These are phyloP conservation scores for Tricholomella constricta DNA, from an alignment of 768 basidiomycete species.

Conservation along the genomic window DNA sequence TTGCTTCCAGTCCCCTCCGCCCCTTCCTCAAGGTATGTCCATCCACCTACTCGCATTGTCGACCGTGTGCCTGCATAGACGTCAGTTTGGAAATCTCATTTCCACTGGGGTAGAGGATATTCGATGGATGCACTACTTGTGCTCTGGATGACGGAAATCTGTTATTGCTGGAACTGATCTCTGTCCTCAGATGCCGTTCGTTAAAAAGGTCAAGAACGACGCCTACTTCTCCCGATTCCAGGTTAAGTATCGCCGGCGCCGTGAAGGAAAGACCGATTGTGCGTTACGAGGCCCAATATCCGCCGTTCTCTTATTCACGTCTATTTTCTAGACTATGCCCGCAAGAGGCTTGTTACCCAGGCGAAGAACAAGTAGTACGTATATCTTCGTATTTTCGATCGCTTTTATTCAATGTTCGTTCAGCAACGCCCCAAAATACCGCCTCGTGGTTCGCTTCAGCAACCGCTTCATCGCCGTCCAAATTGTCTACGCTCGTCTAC, in stretches of 20 bases:
- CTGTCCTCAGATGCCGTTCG: slow-evolving; percentile 80
- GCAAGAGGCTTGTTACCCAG: slow-evolving; percentile 95
- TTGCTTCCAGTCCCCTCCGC: slow-evolving; percentile 29
- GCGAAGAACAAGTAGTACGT: slow-evolving; percentile 99
- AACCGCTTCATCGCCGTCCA: slow-evolving; percentile 96
- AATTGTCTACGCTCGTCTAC: slow-evolving; percentile 95
- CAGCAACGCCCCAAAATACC: slow-evolving; percentile 96
- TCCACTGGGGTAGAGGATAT: neutral
- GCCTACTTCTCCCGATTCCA: slow-evolving; percentile 99
- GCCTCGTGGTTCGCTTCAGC: slow-evolving; percentile 98
- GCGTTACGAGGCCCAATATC: slow-evolving; percentile 25
- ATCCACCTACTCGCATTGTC: neutral
- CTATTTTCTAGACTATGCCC: slow-evolving; percentile 81
- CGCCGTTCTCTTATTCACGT: slow-evolving; percentile 9
- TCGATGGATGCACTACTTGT: slow-evolving; percentile 30
- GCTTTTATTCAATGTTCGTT: neutral
- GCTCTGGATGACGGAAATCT: slow-evolving; percentile 33
- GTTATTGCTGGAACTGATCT: slow-evolving; percentile 7
- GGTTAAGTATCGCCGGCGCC: slow-evolving; percentile 96
- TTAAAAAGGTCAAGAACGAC: slow-evolving; percentile 94
- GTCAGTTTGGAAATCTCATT: neutral
- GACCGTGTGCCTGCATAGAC: neutral
- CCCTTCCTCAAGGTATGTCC: slow-evolving; percentile 43
- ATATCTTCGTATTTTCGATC: neutral
- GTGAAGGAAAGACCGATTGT: slow-evolving; percentile 99